Base-by-base conservation (phyloP, 495 filamentous ascomycete genomes). In the Podospora pseudoanserina region DNA sequence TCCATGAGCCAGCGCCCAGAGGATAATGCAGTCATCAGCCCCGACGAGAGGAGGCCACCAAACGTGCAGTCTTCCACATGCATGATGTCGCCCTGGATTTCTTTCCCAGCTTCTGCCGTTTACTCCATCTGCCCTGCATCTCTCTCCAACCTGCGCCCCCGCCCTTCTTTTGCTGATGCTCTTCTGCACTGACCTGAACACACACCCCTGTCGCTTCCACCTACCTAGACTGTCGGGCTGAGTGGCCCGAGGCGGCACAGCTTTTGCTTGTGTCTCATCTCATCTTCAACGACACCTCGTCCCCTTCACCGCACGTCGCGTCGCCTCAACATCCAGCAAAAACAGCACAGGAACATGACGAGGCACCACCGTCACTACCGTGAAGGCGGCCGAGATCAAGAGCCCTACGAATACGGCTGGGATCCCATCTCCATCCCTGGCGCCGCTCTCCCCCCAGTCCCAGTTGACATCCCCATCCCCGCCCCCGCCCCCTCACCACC, bases 221-320 rank as follows among this genome's bases (percentile, higher is more conserved):
- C 23, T 23, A 23, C 23, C 55, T 58, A 49, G 13, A 16, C 13
- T 49, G 39, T 49, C 39, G 13, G 39, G 39, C 39, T 49, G 39
- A 49, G 39, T 49, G 39, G 13, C 39, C 39, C 39, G 55, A 19
- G 23, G 55, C 55, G 55, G 55, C 55, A 58, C 55, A 58, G 55
- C n/a, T 58, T 7, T 32, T 4, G 30, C 30, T 32, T 32, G 30
- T 58, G n/a, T 58, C 27, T 15, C 28, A 64, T 59, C 60, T 64
- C 61, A 64, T 55, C 63, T 68, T 68, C 19, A 32, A 68, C 66
- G 60, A 60, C 66, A 64, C 49, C 18, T 66, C 30, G 28, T 66
- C 4, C 7, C 30, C 30, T 5, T 65, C 49, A 34, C 18, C 56
- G 5, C 9, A 59, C 34, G 23, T 60, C 56, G 18, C 39, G 55